These are phyloP conservation scores for Aschersonia sp. DNA, from an alignment of 2,329 filamentous ascomycete genomes.

Conservation along the genomic window DNA sequence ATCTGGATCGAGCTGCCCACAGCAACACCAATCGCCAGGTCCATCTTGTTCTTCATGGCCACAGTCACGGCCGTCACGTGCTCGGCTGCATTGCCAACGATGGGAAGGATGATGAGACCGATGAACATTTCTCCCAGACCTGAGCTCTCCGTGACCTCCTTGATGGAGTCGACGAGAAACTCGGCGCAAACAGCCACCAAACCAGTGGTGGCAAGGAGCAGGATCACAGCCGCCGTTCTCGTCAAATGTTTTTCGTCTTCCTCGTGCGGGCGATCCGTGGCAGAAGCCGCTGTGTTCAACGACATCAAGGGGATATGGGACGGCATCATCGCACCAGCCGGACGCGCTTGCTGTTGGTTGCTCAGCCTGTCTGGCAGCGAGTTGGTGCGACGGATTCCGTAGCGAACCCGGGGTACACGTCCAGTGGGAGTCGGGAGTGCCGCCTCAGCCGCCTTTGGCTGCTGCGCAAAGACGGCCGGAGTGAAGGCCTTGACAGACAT, in stretches of 20 bases:
- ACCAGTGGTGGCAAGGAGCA: slow-evolving; percentile 48
- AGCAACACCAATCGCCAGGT: slow-evolving; percentile 57
- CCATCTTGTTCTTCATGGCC: slow-evolving; percentile 64
- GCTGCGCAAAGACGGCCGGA: slow-evolving; percentile 52
- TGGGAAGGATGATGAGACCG: slow-evolving; percentile 56
- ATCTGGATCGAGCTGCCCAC: slow-evolving; percentile 61
- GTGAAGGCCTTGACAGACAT: slow-evolving; percentile 54
- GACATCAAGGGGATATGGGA: slow-evolving; percentile 26
- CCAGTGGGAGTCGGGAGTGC: slow-evolving; percentile 19
- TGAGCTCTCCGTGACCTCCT: slow-evolving; percentile 41
- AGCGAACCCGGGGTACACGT: slow-evolving; percentile 40
- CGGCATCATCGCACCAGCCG: slow-evolving; percentile 35
- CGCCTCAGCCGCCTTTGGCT: slow-evolving; percentile 13
- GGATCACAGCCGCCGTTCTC: slow-evolving; percentile 40
- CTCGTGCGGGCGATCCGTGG: slow-evolving; percentile 13
- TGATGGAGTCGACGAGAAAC: slow-evolving; percentile 54
- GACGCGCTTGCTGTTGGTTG: slow-evolving; percentile 22
- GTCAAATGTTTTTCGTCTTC: slow-evolving; percentile 33
- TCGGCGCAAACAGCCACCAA: slow-evolving; percentile 56
- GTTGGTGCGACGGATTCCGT: slow-evolving; percentile 57
- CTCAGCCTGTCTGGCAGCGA: slow-evolving; percentile 59
- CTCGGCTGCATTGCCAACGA: slow-evolving; percentile 61
- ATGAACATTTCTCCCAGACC: slow-evolving; percentile 52
- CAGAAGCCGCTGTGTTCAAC: slow-evolving; percentile 14
- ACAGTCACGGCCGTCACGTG: slow-evolving; percentile 59